Evolutionary conservation across 768 basidiomycete genomes (phyloP).

Genomic region (Clitopilus passeckerianus): DNA sequence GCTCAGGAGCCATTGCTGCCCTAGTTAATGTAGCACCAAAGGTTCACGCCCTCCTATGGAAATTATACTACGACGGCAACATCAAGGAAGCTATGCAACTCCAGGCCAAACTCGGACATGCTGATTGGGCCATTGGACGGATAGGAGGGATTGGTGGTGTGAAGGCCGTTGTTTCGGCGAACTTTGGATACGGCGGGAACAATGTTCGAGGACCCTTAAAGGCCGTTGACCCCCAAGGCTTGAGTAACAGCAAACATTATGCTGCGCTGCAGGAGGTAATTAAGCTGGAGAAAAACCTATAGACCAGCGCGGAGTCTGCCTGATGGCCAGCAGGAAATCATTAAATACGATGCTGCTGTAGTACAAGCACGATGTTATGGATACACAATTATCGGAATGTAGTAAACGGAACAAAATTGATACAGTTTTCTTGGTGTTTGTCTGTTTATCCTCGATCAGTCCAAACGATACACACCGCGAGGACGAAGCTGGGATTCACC

Average conservation of each 20-base stretch:
- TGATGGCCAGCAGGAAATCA: not conserved
- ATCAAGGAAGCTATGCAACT: constrained; percentile 54
- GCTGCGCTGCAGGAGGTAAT: constrained; percentile 40
- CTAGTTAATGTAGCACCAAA: constrained; percentile 60
- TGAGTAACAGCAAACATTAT: constrained; percentile 35
- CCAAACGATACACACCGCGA: no score
- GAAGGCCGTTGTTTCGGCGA: constrained; percentile 55
- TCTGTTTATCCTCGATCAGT: not conserved
- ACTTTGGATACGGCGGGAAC: constrained; percentile 59
- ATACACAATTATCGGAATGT: not conserved
- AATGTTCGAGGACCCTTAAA: constrained; percentile 47
- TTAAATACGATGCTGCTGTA: not conserved
- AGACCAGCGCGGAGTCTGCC: constrained; percentile 3
- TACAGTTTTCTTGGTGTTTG: not conserved
- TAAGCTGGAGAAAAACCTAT: constrained; percentile 35
- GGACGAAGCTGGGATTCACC: no score
- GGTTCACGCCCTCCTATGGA: constrained; percentile 44
- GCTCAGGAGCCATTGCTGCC: constrained; percentile 64
- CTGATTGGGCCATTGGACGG: constrained; percentile 60
- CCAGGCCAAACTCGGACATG: constrained; percentile 58
- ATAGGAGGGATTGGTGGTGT: constrained; percentile 65
- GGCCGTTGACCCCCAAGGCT: constrained; percentile 26
- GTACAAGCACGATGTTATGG: not conserved
- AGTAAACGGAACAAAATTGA: not conserved
- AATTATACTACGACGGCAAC: constrained; percentile 47